A percentile compares a stretch with the other conserved stretches of the same genome.
These are phyloP conservation scores for Dimargaris verticillata DNA, from an alignment of 192 early-diverging fungal species.

Conservation along the genomic window DNA sequence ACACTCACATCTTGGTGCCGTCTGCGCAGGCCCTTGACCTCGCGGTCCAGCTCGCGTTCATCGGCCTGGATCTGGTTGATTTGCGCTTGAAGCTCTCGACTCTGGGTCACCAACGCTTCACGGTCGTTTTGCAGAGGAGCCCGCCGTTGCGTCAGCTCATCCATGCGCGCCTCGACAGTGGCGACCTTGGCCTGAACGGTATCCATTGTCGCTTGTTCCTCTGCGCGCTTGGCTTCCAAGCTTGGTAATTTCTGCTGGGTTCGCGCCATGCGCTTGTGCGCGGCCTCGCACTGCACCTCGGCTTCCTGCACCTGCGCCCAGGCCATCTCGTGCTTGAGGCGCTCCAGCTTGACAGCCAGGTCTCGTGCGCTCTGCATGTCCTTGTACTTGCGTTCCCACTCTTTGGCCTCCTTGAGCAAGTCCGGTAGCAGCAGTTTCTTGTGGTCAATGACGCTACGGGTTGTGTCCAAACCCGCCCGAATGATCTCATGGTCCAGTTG, in stretches of 20 bases:
- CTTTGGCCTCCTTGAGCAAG: conserved; percentile 44
- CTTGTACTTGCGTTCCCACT: conserved; percentile 45
- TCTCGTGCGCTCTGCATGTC: conserved; percentile 45
- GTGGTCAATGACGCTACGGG: conserved; percentile 30
- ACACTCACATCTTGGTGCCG: conserved; percentile 11
- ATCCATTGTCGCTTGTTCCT: conserved; percentile 25
- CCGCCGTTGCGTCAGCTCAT: conserved; percentile 13
- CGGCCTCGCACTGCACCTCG: neutral
- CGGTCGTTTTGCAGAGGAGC: conserved; percentile 17
- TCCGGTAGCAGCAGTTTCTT: conserved; percentile 55
- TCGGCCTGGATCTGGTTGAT: conserved; percentile 14
- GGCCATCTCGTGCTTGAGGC: conserved; percentile 48
- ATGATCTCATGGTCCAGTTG: conserved; percentile 49
- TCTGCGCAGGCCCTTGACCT: conserved; percentile 22
- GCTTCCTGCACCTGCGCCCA: conserved; percentile 48
- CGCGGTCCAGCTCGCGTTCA: conserved; percentile 26
- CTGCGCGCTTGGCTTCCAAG: conserved; percentile 17
- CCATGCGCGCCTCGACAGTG: conserved; percentile 19
- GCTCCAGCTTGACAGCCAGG: conserved; percentile 32
- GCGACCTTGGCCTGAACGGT: conserved; percentile 25
- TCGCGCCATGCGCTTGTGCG: neutral
- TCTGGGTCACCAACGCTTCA: conserved; percentile 6
- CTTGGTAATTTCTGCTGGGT: conserved; percentile 1
- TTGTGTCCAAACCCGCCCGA: conserved; percentile 34
- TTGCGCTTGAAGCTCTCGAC: conserved; percentile 10